phyloP scores from a whole-genome alignment of 1,139 yeast genomes.

The Magnusiomyces tetraspermus region DNA sequence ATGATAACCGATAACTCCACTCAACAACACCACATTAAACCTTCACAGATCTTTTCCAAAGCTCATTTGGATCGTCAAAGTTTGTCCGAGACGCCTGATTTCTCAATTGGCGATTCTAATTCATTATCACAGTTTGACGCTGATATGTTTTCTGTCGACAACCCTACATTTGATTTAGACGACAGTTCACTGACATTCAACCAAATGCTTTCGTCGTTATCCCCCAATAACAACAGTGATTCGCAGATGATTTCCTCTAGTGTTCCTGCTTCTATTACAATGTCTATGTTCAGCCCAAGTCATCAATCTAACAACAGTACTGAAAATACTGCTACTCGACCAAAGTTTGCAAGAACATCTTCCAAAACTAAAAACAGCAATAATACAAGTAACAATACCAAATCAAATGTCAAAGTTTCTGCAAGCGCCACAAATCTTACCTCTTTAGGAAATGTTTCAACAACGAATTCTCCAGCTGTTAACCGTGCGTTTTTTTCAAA shows the following conservation, averaged over 20 bases:
- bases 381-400: conserved; percentile 7
- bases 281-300: background rate
- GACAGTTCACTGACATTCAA: background rate
- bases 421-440: conserved; percentile 3
- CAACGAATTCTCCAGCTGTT: background rate
- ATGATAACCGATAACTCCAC: too few species aligned
- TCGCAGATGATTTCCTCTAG: conserved; percentile 6
- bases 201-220: background rate
- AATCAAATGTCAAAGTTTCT: background rate
- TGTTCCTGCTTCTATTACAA: conserved; percentile 1
- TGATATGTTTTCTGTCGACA: background rate
- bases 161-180: background rate
- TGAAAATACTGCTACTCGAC: conserved; percentile 8
- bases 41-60: background rate
- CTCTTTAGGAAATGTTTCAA: conserved; percentile 5
- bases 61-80: background rate
- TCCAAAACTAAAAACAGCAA: conserved; percentile 19
- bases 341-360: conserved; percentile 18
- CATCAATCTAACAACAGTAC: background rate
- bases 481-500: conserved; percentile 11
- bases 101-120: background rate
- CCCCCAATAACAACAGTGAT: background rate
- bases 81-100: background rate
- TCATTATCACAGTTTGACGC: background rate
- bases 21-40: conserved; percentile 1